Evolutionary conservation across 2,329 filamentous ascomycete genomes (phyloP), one percentile per base, ranked within the genome.

Genomic region (Coleophoma eucalyptorum): DNA sequence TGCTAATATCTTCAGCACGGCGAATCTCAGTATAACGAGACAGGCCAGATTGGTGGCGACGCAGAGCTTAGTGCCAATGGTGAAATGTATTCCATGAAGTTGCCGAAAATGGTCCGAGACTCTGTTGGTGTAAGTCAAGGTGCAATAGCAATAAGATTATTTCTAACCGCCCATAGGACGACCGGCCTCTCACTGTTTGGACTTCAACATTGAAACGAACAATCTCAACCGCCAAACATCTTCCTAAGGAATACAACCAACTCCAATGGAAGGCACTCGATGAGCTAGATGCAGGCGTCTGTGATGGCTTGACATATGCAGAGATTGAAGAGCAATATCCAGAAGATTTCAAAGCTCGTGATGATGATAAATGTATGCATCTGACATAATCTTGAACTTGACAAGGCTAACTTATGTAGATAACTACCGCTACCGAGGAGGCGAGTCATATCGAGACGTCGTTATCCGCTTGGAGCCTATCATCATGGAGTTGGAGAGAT

Each of bases 241-340:
- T 99, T 1, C 86, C 89, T 2, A 72, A 77, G 12, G 79, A 89
- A 53, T 97, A 93, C 70, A 93, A 97, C 67, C 95, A 97, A 69
- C 79, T 99, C 13, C 91, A 97, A 70, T 99, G 94, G 94, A 99
- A 99, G 74, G 94, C 94, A 1, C 81, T 99, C 3, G 94, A 99
- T 65, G 94, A 99, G 72, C 86, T 99, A 35, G 94, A 99, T 69
- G 92, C 90, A 1, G 94, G 94, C 46, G 90, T 97, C 44, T 99
- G 94, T 72, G 94, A 99, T 63, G 92, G 93, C 49, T 83, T 97
- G 68, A 99, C 94, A 1, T 66, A 67, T 49, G 89, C 90, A 64
- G 88, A 99, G 67, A 97, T 99, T 66, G 90, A 94, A 63, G 83
- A 95, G 63, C 75, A 81, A 49, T 97, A 90, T 67, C 94, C 94